Percentiles rank a stretch among this genome's conserved stretches.
These are phyloP conservation scores for Protomyces macrosporus DNA, from an alignment of 1,139 yeast species.

Conservation along the genomic window DNA sequence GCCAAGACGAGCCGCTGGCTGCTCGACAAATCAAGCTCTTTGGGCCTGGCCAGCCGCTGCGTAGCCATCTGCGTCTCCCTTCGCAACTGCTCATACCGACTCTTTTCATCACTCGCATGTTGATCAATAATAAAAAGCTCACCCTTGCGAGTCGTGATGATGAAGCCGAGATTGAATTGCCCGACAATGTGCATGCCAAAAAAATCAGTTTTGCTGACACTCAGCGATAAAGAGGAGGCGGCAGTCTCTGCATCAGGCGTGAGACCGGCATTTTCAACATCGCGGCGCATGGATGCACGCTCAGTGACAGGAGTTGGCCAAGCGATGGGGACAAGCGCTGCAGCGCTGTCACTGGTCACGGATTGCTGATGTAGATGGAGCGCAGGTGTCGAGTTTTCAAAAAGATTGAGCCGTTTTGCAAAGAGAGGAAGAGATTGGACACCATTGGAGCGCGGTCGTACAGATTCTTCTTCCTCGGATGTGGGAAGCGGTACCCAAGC, in stretches of 20 bases:
- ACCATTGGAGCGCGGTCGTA: neutral
- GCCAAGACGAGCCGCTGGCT: constrained; percentile 69
- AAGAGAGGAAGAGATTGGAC: constrained; percentile 4
- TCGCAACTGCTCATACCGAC: constrained; percentile 70
- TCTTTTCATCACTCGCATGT: constrained; percentile 96
- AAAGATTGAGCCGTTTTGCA: constrained; percentile 1
- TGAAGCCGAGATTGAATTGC: constrained; percentile 88
- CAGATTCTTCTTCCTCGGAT: no score
- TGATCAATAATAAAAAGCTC: constrained; percentile 88
- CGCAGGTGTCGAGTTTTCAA: constrained; percentile 7
- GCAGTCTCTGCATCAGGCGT: constrained; percentile 44
- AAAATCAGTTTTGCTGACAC: constrained; percentile 62
- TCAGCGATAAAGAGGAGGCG: constrained; percentile 50
- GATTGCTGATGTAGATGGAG: neutral
- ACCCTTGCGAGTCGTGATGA: constrained; percentile 50
- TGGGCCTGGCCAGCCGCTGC: constrained; percentile 70
- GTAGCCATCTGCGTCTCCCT: constrained; percentile 51
- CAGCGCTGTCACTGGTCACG: neutral
- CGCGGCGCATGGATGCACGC: neutral
- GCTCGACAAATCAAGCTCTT: constrained; percentile 58
- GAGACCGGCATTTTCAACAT: constrained; percentile 6
- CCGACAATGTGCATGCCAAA: constrained; percentile 71
- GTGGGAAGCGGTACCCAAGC: neutral
- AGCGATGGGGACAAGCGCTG: neutral
- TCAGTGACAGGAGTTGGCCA: neutral